Evolutionary conservation across 495 filamentous ascomycete species (phyloP), one percentile per base, ranked within the genome.

Genomic region (Parathielavia appendiculata): DNA sequence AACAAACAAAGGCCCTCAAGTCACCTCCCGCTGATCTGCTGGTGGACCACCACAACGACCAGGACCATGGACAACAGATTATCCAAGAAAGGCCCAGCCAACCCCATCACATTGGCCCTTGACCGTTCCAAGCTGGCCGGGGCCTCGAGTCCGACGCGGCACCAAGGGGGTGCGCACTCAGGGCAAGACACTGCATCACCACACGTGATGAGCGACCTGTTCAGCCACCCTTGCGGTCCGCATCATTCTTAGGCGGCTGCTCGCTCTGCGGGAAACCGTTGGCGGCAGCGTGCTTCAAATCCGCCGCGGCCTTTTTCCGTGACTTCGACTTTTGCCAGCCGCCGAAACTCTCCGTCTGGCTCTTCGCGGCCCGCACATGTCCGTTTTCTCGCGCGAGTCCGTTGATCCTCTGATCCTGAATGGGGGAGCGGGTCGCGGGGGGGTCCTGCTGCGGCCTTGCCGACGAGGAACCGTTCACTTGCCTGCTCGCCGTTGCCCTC

Each of bases 171-270:
- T 2, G 3, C 40, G n/a, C 14, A 1, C 46, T 32, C 49, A 52
- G n/a, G n/a, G 35, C 38, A 53, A 22, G 38, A 43, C 51, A 32
- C 50, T 32, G 26, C 26, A 30, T 19, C 32, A 23, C 48, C 41
- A 22, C 34, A 23, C 50, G 11, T n/a, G n/a, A 47, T 9, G 44
- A 17, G 26, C 34, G 45, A 20, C n/a, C 6, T 52, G 13, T 34
- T 75, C 68, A 83, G 34, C 80, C 80, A 3, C 80, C 80, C 52
- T 81, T 82, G 46, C 80, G 76, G 38, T 83, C 80, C 16, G 73
- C 69, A 12, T 79, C 75, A 26, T 78, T 74, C 59, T 72, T 79
- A 7, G 79, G 79, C 23, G 69, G 63, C 65, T 75, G 73, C 65
- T 83, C 79, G 58, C 73, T 70, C 20, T 75, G 73, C 7, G 71